Evolutionary conservation across 2,329 filamentous ascomycete species (phyloP), one percentile per base, ranked within the genome.

Genomic region (Arachnomyces sp.): DNA sequence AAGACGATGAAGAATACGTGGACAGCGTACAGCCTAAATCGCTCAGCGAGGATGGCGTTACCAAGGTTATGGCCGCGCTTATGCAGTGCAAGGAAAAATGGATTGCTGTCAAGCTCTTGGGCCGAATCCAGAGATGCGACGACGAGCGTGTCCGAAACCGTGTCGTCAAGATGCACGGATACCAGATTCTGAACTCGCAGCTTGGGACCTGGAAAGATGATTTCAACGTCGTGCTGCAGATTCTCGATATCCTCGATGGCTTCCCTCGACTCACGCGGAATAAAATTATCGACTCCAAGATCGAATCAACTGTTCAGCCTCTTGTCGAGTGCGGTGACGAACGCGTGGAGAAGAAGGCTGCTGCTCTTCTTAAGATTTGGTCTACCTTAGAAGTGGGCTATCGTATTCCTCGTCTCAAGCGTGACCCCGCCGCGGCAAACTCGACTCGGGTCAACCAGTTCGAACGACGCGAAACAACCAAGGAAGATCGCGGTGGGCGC

Each of bases 31-130:
- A 90, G 60, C 81, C 84, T 38, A 84, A 81, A 55, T 79, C 76
- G 35, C 74, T 95, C 44, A 81, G 87, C 49, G 85, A 92, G 54
- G 78, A 82, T 43, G 86, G 84, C 47, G 87, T 93, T 45, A 86
- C 83, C 54, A 94, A 93, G 65, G 87, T 95, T 62, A 94, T 95
- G 87, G 89, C 90, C 16, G 83, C 88, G 39, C 77, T 98, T 43
- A 89, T 94, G 79, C 90, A 95, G 62, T 94, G 87, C 73, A 94
- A 94, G 65, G 92, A 98, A 72, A 95, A 95, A 65, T 98, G 92
- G 92, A 95, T 98, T 62, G 88, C 86, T 2, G 88, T 95, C 65
- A 96, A 96, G 66, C 71, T 98, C 42, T 76, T 98, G 44, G 77
- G 81, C 50, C 89, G 92, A 38, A 88, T 98, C 46, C 86, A 94